Evolutionary conservation across 108 stramenopile genomes (phyloP), one percentile per base, ranked within the genome.

Genomic region (Parietichytrium sp.): DNA sequence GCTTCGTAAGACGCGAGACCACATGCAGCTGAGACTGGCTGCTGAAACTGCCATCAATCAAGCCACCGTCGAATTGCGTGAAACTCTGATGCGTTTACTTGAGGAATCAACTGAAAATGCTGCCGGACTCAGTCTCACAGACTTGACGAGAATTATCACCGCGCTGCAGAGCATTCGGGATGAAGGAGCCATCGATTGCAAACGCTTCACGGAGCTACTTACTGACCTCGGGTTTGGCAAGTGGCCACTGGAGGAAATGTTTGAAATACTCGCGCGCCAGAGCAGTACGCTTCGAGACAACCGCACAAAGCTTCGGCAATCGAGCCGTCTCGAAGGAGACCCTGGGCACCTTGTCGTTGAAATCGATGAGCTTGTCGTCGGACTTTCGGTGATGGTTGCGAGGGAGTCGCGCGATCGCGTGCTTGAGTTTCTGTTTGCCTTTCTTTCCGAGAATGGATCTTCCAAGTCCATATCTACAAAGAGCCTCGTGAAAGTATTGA

Each of bases 301-400:
- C 49, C 18, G 16, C 49, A 50, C 18, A 18, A 18, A 50, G n/a
- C 18, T 18, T 50, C 18, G n/a, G 16, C 18, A 50, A 18, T 18
- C 49, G 10, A 72, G 42, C 42, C 38, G 38, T 25, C 20, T 45
- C 20, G 61, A 72, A 25, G 15, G 45, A n/a, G 42, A 33, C 42
- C 18, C 45, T n/a, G 61, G n/a, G 45, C 38, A 72, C 38, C 61
- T 42, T 0, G 45, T 20, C 38, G 16, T 72, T 16, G 29, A 72
- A 12, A 20, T 45, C 13, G 61, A 72, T 25, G 61, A 72, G 33
- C 7, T 72, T 27, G 61, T 72, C 61, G 61, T 72, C 20, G 61
- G 3, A 0, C 6, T 72, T 10, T 36, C 61, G 1, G 61, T 72
- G 38, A 72, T 72, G 23, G 61, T 42, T 6, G 61, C 33, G n/a